These are phyloP conservation scores for Senna tora DNA, from an alignment of 306 rosid species.

Conservation along the genomic window DNA sequence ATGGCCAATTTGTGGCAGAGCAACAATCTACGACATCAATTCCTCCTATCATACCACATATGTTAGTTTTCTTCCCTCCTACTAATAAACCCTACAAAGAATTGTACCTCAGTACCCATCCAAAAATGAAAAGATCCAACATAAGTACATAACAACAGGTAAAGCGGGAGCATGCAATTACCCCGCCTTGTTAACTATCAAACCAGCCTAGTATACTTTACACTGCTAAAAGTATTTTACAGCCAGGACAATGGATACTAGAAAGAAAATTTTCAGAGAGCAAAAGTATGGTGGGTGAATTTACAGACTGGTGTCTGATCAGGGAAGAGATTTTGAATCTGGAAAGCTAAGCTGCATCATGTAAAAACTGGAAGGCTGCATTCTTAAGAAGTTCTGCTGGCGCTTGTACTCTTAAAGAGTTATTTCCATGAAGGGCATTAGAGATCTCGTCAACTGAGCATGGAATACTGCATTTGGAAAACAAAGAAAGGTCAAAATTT, in stretches of 20 bases:
- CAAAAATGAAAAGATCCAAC: constrained; percentile 34
- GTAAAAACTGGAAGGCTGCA: constrained; percentile 81
- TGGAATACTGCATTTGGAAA: constrained; percentile 73
- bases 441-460: constrained; percentile 72
- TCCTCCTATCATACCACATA: constrained; percentile 48
- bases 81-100: constrained; percentile 42
- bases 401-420: constrained; percentile 59
- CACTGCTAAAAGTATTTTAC: constrained; percentile 52
- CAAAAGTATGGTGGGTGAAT: constrained; percentile 41
- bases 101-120: constrained; percentile 46
- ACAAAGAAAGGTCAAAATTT: constrained; percentile 5
- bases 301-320: constrained; percentile 50
- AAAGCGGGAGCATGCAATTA: constrained; percentile 43
- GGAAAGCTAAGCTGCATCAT: constrained; percentile 36
- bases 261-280: constrained; percentile 17
- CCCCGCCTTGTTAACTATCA: constrained; percentile 47
- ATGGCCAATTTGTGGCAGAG: constrained; percentile 35
- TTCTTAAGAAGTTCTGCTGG: constrained; percentile 71
- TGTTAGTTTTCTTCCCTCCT: constrained; percentile 37
- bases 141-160: constrained; percentile 37
- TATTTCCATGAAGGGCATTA: constrained; percentile 48
- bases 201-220: constrained; percentile 47
- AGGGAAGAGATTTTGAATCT: constrained; percentile 37
- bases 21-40: constrained; percentile 43
- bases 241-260: constrained; percentile 46